Base-by-base conservation (phyloP, 2,329 filamentous ascomycete species). In the Phialophora tarda region DNA sequence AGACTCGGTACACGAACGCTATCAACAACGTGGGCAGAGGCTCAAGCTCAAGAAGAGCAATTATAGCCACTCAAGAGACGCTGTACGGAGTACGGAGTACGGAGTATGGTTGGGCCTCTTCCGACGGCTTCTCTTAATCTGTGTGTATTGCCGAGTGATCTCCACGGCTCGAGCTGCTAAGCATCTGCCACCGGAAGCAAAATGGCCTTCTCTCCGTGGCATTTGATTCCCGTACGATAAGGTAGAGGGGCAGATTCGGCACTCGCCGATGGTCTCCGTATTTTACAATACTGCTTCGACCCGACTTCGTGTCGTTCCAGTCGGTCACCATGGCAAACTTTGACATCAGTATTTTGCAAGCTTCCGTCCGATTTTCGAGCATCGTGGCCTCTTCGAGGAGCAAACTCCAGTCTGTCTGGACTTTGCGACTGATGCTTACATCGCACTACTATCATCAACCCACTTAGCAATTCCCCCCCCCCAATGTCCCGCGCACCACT, bases 131-230 rank as follows among this genome's bases (percentile, higher is more conserved):
- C 24, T 34, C 53, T 11, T 34, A 7, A 53, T 53, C 23, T 28
- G 10, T 26, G 11, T 53, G 14, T 51, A 11, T 30, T 34, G 5
- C 53, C 53, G 26, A 17, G 14, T 21, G 24, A 21, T 12, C 14
- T 30, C 11, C 17, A 26, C 17, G 21, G 8, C 21, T 55, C 53
- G 11, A 55, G 23, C 17, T 21, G 53, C 24, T 34, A 55, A 55
- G 24, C 11, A 51, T 11, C 26, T 30, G 26, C 24, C 26, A 23
- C 24, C 17, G 26, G 28, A 17, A 34, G 28, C n/a, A 21, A 4
- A 55, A 55, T 55, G 53, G 53, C 26, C 2, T 55, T 34, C 26
- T 51, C 48, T 23, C 48, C 48, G 48, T 51, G n/a, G 47, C 47
- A 41, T 17, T 44, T 17, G 17, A 26, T 24, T 51, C 48, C 48